Evolutionary conservation across 192 early-diverging fungal genomes (phyloP), one percentile per base, ranked within the genome.

Genomic region (Coemansia sp.): DNA sequence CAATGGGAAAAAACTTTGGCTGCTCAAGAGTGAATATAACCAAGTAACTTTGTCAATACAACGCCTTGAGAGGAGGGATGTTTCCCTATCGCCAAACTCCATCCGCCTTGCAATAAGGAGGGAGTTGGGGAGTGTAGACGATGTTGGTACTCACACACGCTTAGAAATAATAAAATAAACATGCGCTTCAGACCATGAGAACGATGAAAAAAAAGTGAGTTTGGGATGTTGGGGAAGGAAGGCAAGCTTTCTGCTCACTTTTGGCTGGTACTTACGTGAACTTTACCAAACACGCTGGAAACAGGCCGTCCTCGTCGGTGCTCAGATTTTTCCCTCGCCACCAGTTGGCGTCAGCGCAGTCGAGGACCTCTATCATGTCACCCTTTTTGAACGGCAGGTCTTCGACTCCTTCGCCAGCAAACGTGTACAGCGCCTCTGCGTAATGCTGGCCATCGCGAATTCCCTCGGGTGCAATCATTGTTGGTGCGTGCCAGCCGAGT

Each of bases 261-360:
- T 50, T 50, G 52, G 49, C 49, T 8, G 49, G 16, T 63, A 84
- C 81, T 84, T 84, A 84, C 81, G 76, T 74, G 72, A 84, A 79
- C 50, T 78, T 78, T 71, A 85, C 84, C 56, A 85, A 67, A 42
- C 84, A 85, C 2, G 84, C 79, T 47, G 84, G 84, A 56, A 85
- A 85, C 53, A 81, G 70, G 5, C 84, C 84, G 47, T 79, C 79
- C 67, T 76, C 73, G 49, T 71, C 68, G 26, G 79, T 79, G 63
- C 66, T 69, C 40, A 71, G 54, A 42, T 79, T 81, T 57, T 69
- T 74, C 52, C 84, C 84, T 32, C 76, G 70, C 84, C 84, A 85
- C 84, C 84, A 85, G 69, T 85, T 85, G 32, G 84, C 76, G 62
- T 85, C 84, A 15, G 81, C 80, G 57, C 57, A 59, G n/a, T 59